phyloP scores from a whole-genome alignment of 768 basidiomycete species.

The Boletus tylopilopsis region DNA sequence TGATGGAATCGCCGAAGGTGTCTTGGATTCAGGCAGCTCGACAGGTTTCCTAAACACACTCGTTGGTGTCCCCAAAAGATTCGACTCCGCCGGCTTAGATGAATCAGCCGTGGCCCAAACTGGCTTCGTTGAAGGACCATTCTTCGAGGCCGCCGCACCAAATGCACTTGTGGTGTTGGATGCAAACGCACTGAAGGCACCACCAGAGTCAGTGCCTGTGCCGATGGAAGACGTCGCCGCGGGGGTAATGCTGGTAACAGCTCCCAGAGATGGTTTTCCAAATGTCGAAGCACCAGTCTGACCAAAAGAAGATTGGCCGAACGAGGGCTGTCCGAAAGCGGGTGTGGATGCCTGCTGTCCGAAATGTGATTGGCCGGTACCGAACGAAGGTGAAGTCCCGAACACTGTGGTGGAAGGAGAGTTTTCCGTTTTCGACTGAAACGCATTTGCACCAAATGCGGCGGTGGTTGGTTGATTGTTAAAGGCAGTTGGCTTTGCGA shows the following conservation, averaged over 20 bases:
- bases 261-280: constrained; percentile 21
- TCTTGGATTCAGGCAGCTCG: constrained; percentile 9
- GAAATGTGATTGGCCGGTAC: constrained; percentile 32
- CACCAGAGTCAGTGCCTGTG: constrained; percentile 14
- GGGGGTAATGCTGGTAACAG: constrained; percentile 8
- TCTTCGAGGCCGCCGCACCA: constrained; percentile 18
- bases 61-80: neutral
- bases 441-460: constrained; percentile 14
- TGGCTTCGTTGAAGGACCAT: constrained; percentile 16
- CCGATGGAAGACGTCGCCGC: constrained; percentile 8
- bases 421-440: constrained; percentile 14
- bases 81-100: constrained; percentile 8
- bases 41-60: constrained; percentile 8
- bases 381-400: constrained; percentile 33
- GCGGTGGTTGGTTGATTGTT: constrained; percentile 8
- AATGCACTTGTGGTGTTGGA: constrained; percentile 28
- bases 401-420: constrained; percentile 21
- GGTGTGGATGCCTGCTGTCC: constrained; percentile 21
- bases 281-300: constrained; percentile 17
- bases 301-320: constrained; percentile 35
- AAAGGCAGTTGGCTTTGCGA: constrained; percentile 24
- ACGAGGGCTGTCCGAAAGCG: constrained; percentile 37
- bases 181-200: constrained; percentile 38
- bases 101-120: constrained; percentile 17
- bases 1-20: constrained; percentile 8